Base-by-base conservation (phyloP, 352 stramenopile species). In the Saprolegnia diclina region DNA sequence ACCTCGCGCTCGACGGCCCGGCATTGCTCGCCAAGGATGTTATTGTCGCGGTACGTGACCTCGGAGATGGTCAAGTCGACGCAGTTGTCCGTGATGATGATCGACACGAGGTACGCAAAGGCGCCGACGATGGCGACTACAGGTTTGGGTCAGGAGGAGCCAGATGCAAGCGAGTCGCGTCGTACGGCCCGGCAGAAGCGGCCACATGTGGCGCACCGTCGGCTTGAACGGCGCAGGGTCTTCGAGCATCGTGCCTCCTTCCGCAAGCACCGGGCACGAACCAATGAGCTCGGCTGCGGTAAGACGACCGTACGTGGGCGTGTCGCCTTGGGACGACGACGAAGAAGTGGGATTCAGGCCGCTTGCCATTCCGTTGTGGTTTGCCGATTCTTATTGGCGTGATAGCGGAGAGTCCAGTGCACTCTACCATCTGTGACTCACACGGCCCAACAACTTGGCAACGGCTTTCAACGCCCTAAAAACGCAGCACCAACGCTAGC, bases 1-100 rank as follows among this genome's bases (percentile, higher is more conserved):
- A 66, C 57, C 13, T 40, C 29, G 13, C 35, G 35, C 4, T 66
- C 57, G 16, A 66, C 42, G 18, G 38, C 57, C 4, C 44, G 32
- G 42, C 57, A 66, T 13, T 35, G n/a, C 29, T 66, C 57, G 9
- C 44, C 40, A 14, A 66, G 19, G 35, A 66, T 24, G 37, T 40
- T 42, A 6, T 55, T 21, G 18, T 66, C 57, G 21, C 7, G 32
- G 57, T 66, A 66, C 24, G 48, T 40, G 11, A 35, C 57, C 21
- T 44, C 14, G 19, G 57, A 54, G 3, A 37, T 26, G 7, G 55
- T 66, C 29, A 24, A 13, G 53, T 66, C 57, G 29, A 66, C 32
- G 35, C 40, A 53, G 14, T 35, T 24, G 22, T 21, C 22, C 18
- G 48, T 66, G 40, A 66, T 40, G n/a, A 66, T 9, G 18, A 35